Evolutionary conservation across 139 green algal species (phyloP).

Genomic region (Picochlorum sp.): DNA sequence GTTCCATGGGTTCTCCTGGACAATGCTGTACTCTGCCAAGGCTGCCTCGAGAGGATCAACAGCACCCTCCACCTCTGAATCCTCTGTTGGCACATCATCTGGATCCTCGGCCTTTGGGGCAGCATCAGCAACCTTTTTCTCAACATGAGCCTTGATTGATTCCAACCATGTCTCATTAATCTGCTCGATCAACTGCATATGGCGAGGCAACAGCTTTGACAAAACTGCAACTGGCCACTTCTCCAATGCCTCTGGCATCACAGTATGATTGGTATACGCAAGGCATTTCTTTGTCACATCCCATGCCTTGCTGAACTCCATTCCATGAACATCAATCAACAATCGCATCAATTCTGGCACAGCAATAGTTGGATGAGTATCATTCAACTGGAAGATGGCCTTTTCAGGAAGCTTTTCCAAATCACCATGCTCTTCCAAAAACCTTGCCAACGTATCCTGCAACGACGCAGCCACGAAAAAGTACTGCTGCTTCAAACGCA

Average conservation of each 20-base stretch:
- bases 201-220: slow-evolving; percentile 88
- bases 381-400: slow-evolving; percentile 94
- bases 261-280: slow-evolving; percentile 98
- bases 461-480: slow-evolving; percentile 96
- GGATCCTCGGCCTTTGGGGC: slow-evolving; percentile 1
- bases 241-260: slow-evolving; percentile 97
- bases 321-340: slow-evolving; percentile 87
- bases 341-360: slow-evolving; percentile 95
- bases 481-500: slow-evolving; percentile 99
- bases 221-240: slow-evolving; percentile 90
- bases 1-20: slow-evolving; percentile 78
- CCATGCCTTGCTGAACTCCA: slow-evolving; percentile 83
- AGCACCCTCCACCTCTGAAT: slow-evolving; percentile 16
- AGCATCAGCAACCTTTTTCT: slow-evolving; percentile 19
- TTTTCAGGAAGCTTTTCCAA: slow-evolving; percentile 63
- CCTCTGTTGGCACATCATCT: slow-evolving; percentile 3
- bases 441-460: slow-evolving; percentile 61
- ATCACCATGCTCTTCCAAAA: slow-evolving; percentile 47
- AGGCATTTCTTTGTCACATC: slow-evolving; percentile 73
- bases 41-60: slow-evolving; percentile 32
- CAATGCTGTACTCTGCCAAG: slow-evolving; percentile 67
- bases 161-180: slow-evolving; percentile 51
- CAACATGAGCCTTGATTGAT: slow-evolving; percentile 16
- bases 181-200: slow-evolving; percentile 93
- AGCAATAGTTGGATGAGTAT: slow-evolving; percentile 96